Evolutionary conservation across 2,329 filamentous ascomycete genomes (phyloP), one percentile per base, ranked within the genome.

Genomic region (Fusarium napiforme): DNA sequence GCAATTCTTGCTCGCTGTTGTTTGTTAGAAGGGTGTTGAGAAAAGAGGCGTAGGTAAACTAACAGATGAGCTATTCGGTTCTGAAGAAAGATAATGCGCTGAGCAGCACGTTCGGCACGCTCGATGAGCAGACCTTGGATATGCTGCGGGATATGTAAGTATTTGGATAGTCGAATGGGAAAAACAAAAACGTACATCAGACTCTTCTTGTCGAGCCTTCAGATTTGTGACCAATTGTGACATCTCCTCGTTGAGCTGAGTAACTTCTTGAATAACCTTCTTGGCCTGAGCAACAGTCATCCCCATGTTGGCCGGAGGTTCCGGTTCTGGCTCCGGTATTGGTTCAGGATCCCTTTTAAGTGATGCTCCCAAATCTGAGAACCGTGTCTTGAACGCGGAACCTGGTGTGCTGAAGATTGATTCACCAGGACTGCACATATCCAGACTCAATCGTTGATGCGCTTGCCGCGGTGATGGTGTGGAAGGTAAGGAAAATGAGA

Each of bases 41-140:
- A 16, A 36, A 11, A 19, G 37, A 16, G 10, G 5, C 14, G 3
- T 40, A 36, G 39, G 8, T 18, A 42, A 26, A 80, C 84, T 79
- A 80, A 91, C 88, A 93, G 83, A 69, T 90, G 86, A 45, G 84
- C 78, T 47, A 92, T 83, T 47, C 89, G 87, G 42, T 85, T 85
- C 75, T 92, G 89, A 19, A 93, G 84, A 65, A 88, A 87, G 30
- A 89, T 83, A 64, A 92, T 89, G 59, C 87, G 87, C 71, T 89
- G 84, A 46, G 87, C 86, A 57, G 90, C 86, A 42, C 84, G 84
- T 78, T 91, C 87, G 64, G 88, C 86, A 68, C 89, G 86, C 46
- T 86, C 86, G 59, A 90, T 85, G 28, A 92, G 86, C 37, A 92
- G 80, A 30, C 85, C 85, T 76, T 92, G 90, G 64, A 93, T 90